These are phyloP conservation scores for Boletus rubropictus DNA, from an alignment of 768 basidiomycete genomes.

Conservation along the genomic window DNA sequence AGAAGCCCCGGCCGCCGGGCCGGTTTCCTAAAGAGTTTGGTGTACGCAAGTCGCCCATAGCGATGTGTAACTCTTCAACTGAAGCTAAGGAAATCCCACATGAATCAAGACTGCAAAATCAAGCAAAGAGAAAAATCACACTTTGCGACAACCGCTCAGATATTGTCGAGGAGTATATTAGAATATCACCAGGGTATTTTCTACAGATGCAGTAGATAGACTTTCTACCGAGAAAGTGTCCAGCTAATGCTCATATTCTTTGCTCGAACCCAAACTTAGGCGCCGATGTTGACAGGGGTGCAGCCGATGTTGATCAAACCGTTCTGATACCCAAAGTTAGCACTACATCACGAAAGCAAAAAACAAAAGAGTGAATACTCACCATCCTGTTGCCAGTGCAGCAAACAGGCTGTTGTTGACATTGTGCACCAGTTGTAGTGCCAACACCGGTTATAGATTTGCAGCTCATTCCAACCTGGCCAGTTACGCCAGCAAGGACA, in stretches of 20 bases:
- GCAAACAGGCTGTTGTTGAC: constrained; percentile 10
- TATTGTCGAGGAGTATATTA: not conserved
- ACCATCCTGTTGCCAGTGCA: constrained; percentile 7
- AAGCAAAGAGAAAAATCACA: too few species aligned
- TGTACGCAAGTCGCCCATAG: too few species aligned
- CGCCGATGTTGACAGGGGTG: constrained; percentile 3
- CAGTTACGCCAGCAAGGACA: not conserved
- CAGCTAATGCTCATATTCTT: not conserved
- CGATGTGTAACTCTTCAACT: too few species aligned
- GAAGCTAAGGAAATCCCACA: too few species aligned
- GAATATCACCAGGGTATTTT: not conserved
- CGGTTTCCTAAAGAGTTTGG: too few species aligned
- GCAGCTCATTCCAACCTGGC: constrained; percentile 3
- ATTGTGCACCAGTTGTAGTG: not conserved
- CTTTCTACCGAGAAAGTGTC: not conserved
- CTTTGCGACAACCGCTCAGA: too few species aligned
- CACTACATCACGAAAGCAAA: not conserved
- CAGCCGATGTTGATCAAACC: constrained; percentile 9
- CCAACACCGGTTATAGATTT: not conserved
- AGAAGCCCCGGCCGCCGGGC: too few species aligned
- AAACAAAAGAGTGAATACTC: not conserved
- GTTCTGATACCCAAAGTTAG: not conserved
- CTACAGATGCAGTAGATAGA: not conserved
- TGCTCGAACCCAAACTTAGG: not conserved
- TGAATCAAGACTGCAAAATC: too few species aligned